Base-by-base conservation (phyloP, 2,329 filamentous ascomycete species). In the Chalaropsis thielavioides region DNA sequence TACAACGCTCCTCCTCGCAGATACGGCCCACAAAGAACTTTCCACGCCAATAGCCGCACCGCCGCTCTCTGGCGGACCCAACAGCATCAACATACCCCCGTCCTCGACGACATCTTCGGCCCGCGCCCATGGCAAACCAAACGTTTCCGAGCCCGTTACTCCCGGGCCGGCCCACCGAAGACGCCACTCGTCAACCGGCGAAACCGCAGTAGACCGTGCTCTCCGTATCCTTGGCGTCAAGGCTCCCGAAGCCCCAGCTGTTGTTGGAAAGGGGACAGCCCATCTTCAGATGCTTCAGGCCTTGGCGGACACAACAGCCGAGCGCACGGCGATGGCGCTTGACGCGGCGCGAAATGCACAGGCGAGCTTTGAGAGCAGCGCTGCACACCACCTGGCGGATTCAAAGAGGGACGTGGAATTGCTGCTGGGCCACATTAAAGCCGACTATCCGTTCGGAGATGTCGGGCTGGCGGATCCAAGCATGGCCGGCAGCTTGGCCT, bases 401-500 rank as follows among this genome's bases (percentile, higher is more conserved):
- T 75, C 77, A 0, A 74, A 76, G 19, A 71, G 75, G 2, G 81
- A 81, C 0, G 69, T 83, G 0, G 77, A 80, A 68, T 69, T 81
- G 8, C 71, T 83, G 17, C 73, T 76, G 4, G 80, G 82, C 66
- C 81, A 78, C 49, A 72, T 84, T 0, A 72, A 83, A 1, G 79
- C 79, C 0, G 81, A 84, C 69, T 81, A 77, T 38, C 72, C 76
- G 3, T 82, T 76, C 69, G 74, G 74, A 0, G 71, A 75, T n/a
- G 76, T 82, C 3, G 75, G 74, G 51, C 75, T 85, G 5, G 72
- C 78, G 5, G 82, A 85, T 68, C 76, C 78, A 0, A 80, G 82
- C 35, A 78, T 83, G 44, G 78, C 82, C 64, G 74, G 72, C 1
- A 79, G 78, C 1, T 78, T 84, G n/a, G 71, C 72, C 0, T 74